Conservation (phyloP, 495 filamentous ascomycete species). For the Aspergillus mulundensis region DNA sequence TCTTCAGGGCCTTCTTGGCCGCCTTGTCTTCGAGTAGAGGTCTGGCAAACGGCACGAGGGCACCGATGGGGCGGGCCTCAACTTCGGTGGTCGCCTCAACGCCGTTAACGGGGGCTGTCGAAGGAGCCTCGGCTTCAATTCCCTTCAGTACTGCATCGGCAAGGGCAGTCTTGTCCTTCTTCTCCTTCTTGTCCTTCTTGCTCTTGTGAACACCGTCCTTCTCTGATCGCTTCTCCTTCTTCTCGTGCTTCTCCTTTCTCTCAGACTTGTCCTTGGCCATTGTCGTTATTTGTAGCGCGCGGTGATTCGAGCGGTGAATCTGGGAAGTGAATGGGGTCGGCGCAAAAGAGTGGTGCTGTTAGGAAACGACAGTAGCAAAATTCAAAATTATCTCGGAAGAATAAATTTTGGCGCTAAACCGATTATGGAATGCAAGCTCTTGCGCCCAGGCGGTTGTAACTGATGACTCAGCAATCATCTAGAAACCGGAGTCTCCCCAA, state of each 20-base stretch:
- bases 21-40: conserved; percentile 88
- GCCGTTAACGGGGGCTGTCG: conserved; percentile 30
- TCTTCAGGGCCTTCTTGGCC: conserved; percentile 88
- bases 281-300: conserved; percentile 22
- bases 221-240: conserved; percentile 76
- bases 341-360: conserved; percentile 21
- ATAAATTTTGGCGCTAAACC: conserved; percentile 41
- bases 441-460: conserved; percentile 1
- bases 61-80: conserved; percentile 57
- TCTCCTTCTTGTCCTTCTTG: conserved; percentile 64
- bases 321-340: conserved; percentile 16
- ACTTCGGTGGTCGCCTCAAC: conserved; percentile 44
- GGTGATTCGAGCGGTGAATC: conserved; percentile 15
- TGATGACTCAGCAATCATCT: conserved; percentile 33
- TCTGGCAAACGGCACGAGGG: conserved; percentile 87
- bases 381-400: conserved; percentile 35
- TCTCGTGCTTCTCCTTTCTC: conserved; percentile 73
- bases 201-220: conserved; percentile 69
- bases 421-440: conserved; percentile 18
- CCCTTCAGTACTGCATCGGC: conserved; percentile 55
- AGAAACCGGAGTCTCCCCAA: conserved; percentile 7
- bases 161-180: conserved; percentile 61
- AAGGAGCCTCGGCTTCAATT: conserved; percentile 45
- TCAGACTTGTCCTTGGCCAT: conserved; percentile 56
- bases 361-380: conserved; percentile 30